Base-by-base conservation (phyloP, 148 eudicot genomes). In the Vaccinium darrowii region DNA sequence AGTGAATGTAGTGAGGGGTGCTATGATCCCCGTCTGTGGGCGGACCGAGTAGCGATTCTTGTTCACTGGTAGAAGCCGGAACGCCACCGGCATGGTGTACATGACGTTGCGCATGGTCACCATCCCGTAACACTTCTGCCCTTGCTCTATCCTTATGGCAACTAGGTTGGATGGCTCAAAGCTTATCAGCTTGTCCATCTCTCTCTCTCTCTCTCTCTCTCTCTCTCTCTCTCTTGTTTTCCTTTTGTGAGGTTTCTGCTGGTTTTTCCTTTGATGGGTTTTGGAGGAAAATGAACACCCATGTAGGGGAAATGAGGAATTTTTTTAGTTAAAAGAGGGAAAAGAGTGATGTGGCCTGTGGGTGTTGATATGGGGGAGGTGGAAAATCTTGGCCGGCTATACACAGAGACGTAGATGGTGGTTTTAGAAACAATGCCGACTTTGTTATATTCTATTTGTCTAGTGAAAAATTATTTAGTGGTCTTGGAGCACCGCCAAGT, bases 41-140 rank as follows among this genome's bases (percentile, higher is more conserved):
- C 82, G 80, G 23, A 90, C 57, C 1, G 87, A 82, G 84, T 91
- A 91, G 0, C 88, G 89, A 8, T 76, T 7, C 71, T 39, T 85
- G 83, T 89, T 88, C 23, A 86, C 52, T 4, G 93, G 88, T 9
- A 90, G 91, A 2, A 91, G 87, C 79, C 89, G 82, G 33, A 89
- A 91, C 10, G 93, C 93, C 1, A 91, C 93, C 0, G 93, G 93
- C 93, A 91, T 91, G 13, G 91, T 91, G 90, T 88, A 82, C 93
- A 91, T 91, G 39, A 91, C 93, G 54, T 90, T 91, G 19, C 91
- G 89, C 47, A 91, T 39, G n/a, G 90, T 90, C 27, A 91, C 62
- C 85, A 58, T 69, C 1, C 93, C 93, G 6, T 36, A 91, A 53
- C 91, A 91, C 58, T 82, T 88, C 56, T 84, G 87, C 1, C 91